Base-by-base conservation (phyloP, 805 yeast species). In the Candida stauntonica region DNA sequence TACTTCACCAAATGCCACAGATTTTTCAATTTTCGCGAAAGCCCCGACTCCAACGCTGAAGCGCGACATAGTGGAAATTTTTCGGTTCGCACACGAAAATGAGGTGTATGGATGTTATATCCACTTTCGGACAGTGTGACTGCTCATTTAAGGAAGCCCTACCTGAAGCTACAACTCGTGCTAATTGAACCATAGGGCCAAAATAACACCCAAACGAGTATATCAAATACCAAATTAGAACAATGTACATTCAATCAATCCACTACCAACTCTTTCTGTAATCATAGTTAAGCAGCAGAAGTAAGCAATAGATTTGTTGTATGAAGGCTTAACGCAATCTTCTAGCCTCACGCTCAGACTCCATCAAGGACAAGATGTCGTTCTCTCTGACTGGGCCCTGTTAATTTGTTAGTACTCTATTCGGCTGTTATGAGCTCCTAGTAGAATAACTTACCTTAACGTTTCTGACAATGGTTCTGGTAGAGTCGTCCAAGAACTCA, bases 331-430 rank as follows among this genome's bases (percentile, higher is more conserved):
- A 80, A 80, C 91, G 86, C 72, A 84, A 76, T 77, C 93, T 81
- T 78, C 91, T 81, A 65, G 98, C 98, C 80, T 91, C 99, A 81
- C 99, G 91, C 80, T 91, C 99, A 60, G 98, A 91, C 80, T 91
- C 99, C 96, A 91, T 93, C 71, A 91, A 81, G 72, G 96, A 93
- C 72, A 91, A 84, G 76, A 93, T 87, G 72, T 91, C 99, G 76
- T 91, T 85, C 75, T 86, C 95, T 73, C 96, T 85, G 71, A 86
- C 96, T 70, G 96, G 95, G 67, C 96, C 95, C 56, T 51, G 39
- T 29, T n/a, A 33, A 14, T 33, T 30, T 15, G 13, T 20, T 36
- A 14, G 11, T 46, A 26, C 28, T 13, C 15, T 9, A n/a, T n/a
- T 26, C 14, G 12, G 28, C 13, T 14, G 28, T 26, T 9, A 21